A percentile compares a stretch with the other conserved stretches of the same genome.
These are phyloP conservation scores for Avena insularis DNA, from an alignment of 176 grass and related monocot genomes.

Conservation along the genomic window DNA sequence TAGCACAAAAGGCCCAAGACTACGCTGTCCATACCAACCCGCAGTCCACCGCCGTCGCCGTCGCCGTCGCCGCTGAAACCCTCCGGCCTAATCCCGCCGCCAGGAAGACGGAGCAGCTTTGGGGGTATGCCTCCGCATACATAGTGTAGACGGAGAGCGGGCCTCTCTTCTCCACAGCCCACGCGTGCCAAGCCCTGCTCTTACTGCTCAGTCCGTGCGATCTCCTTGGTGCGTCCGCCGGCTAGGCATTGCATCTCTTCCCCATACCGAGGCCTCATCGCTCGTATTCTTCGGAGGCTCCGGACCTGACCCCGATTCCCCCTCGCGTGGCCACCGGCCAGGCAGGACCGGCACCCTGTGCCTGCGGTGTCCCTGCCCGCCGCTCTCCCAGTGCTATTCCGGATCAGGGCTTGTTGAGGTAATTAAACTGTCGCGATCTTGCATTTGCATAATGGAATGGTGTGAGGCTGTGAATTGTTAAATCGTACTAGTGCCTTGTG, in stretches of 20 bases:
- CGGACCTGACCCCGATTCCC: too few species aligned
- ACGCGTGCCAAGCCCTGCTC: neutral
- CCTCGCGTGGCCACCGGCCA: too few species aligned
- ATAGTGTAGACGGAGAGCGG: neutral
- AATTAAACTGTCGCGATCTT: neutral
- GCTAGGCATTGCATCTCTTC: neutral
- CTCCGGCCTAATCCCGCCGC: neutral
- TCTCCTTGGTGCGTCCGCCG: neutral
- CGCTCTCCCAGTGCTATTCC: neutral
- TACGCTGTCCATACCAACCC: neutral
- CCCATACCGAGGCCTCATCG: neutral
- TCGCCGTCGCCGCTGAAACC: neutral
- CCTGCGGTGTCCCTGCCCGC: neutral
- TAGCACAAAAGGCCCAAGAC: conserved; percentile 3
- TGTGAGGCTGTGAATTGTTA: neutral
- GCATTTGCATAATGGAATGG: neutral
- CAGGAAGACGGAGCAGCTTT: conserved; percentile 3
- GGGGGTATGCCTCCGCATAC: too few species aligned
- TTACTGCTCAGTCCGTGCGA: neutral
- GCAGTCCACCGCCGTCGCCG: neutral
- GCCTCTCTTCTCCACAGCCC: neutral
- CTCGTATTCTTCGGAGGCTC: neutral
- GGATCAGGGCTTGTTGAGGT: neutral
- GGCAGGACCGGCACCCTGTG: too few species aligned
- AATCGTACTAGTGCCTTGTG: neutral